Evolutionary conservation across 257 asterid species (phyloP), one percentile per base, ranked within the genome.

Genomic region (Nicotiana tomentosiformis): DNA sequence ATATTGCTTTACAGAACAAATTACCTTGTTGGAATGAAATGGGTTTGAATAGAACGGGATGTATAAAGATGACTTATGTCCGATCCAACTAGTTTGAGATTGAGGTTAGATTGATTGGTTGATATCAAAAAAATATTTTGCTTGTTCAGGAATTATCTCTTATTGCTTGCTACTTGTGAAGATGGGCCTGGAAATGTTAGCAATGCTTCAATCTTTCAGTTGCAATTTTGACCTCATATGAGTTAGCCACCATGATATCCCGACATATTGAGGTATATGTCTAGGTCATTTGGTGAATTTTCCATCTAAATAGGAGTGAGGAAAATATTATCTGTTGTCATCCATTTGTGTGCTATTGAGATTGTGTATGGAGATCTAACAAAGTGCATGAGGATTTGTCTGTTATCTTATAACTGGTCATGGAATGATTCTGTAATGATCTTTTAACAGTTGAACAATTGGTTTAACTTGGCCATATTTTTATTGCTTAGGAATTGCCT

Each of bases 401-500:
- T 76, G 65, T 51, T 16, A 51, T 76, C 65, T 51, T 76, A 76
- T 76, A 72, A 14, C 57, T 51, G 37, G 49, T 29, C 64, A 29
- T 53, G 62, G 5, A 26, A 76, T 76, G 46, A 15, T 76, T 14
- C 64, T 55, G 16, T 76, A 49, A 49, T 76, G 80, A 49, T 76
- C 16, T 29, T 29, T 76, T 76, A 55, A 51, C 65, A 51, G 65
- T 51, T 76, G 64, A 76, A 49, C 46, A 76, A 8, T 51, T 26
- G 43, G 43, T 76, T 51, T 29, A 51, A 76, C 30, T 49, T 51
- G 46, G 33, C 46, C 65, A 29, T 84, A 70, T 51, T 82, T 78
- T 33, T 55, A 17, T 78, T 82, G 37, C 86, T 57, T 85, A 91
- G 93, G 94, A 91, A 83, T 89, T 91, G 83, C 93, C 99, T 1